Evolutionary conservation across 495 filamentous ascomycete genomes (phyloP), one percentile per base, ranked within the genome.

Genomic region (Neurospora sp.): DNA sequence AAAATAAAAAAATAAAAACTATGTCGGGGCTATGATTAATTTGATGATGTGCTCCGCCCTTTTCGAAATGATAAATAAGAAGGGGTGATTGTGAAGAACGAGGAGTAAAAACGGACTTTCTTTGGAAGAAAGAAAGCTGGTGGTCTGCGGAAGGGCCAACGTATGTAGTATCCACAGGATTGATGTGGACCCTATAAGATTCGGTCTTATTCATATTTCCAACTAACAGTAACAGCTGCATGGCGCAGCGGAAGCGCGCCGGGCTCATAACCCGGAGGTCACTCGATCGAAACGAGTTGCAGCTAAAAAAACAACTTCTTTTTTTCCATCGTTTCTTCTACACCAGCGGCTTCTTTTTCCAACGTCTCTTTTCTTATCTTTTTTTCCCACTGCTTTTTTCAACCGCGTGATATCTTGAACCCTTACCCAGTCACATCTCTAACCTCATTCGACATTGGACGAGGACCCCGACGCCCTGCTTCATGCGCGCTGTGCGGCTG

Each of bases 171-270:
- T 59, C 48, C 48, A 59, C 24, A 28, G 5, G 2, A 7, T 5
- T 28, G 9, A 24, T 21, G 10, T 54, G 48, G 48, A 28, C 24
- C 48, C 2, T 59, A 59, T 59, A 54, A 24, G 21, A 0, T 5
- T 10, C 0, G 5, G 45, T 28, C 8, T 4, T 5, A 1, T 21
- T 5, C 11, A 28, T 17, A 6, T 0, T 15, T 11, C 24, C 28
- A 39, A n/a, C 2, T 6, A 19, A 37, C 13, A 17, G 34, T 5
- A 28, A 40, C 66, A 73, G 72, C 72, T 73, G 62, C 72, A 73
- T 73, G 72, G 72, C 72, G 72, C 72, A 73, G 72, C 72, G 72
- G 72, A 73, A 73, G 72, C 72, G 72, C 72, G 72, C 72, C 72
- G 72, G 72, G 72, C 72, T 73, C 72, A 73, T 73, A 73, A 73